Base-by-base conservation (phyloP, 108 stramenopile genomes). In the Chaetoceros muelleri region DNA sequence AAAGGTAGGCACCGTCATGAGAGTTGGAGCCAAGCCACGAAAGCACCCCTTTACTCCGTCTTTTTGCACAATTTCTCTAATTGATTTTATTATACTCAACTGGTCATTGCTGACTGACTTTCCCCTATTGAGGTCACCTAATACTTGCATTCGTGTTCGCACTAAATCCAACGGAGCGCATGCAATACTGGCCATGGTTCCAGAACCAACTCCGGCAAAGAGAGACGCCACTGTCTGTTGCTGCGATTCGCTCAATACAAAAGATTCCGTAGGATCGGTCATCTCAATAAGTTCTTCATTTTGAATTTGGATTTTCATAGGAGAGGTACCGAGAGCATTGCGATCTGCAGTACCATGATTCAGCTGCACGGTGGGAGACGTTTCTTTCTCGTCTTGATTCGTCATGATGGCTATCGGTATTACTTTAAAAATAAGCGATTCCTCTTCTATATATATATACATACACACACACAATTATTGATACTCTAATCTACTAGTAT, bases 101-200 rank as follows among this genome's bases (percentile, higher is more conserved):
- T 58, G 49, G 44, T 23, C 30, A 5, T 40, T 40, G 5, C 13
- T 10, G 49, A 26, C 16, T 22, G 48, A 30, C 10, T 27, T 52
- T 2, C 57, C 47, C 31, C 47, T 51, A 26, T 57, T 10, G n/a
- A 87, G 48, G 48, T 80, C 81, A 13, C 89, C 89, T 56, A 69
- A 74, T 2, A 90, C 85, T 69, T 93, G 90, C 81, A 91, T 67
- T 2, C 89, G 71, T 18, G 89, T 92, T 52, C 88, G 71, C 19
- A 90, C 64, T 31, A 95, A 60, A 70, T 95, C 94, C 22, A 95
- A 70, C 1, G 94, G 94, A 24, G 90, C 90, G 62, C 94, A 95
- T 48, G 86, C 75, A 2, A 90, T 65, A 58, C 71, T 71, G 24
- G 85, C 73, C 20, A 91, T 49, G 19, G 79, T 67, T 8, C 90